Conservation (phyloP, 2,329 filamentous ascomycete species). For the Hypoxylon sp. region DNA sequence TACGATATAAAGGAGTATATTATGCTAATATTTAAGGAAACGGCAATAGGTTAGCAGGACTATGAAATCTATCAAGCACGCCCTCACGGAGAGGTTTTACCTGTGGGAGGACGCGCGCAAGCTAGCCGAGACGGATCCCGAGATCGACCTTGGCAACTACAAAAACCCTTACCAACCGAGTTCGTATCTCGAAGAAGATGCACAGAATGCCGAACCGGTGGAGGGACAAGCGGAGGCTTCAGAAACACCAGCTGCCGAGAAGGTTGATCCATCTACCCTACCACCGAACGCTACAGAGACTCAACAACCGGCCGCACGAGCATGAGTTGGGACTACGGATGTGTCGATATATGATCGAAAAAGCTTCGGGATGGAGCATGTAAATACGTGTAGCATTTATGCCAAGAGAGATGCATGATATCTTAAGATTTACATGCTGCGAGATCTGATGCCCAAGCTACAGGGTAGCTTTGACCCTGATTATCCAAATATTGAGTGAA, state of each 20-base stretch:
- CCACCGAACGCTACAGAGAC: constrained; percentile 33
- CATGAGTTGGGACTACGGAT: constrained; percentile 33
- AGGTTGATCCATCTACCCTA: constrained; percentile 41
- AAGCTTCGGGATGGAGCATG: constrained; percentile 31
- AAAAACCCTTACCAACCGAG: constrained; percentile 63
- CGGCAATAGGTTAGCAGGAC: constrained; percentile 76
- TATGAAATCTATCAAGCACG: constrained; percentile 84
- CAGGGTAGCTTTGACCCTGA: neutral
- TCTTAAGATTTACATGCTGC: constrained; percentile 3
- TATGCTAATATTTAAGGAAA: constrained; percentile 26
- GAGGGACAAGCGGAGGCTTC: constrained; percentile 13
- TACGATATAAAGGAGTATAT: neutral
- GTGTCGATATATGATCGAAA: constrained; percentile 20
- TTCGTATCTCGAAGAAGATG: constrained; percentile 52
- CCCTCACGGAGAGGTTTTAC: constrained; percentile 88
- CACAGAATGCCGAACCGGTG: constrained; percentile 26
- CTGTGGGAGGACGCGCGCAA: constrained; percentile 82
- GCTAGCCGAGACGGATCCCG: constrained; percentile 73
- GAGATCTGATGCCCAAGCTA: neutral
- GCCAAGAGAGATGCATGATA: constrained; percentile 23
- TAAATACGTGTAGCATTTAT: constrained; percentile 39
- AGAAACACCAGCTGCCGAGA: constrained; percentile 30
- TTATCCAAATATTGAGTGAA: constrained; percentile 5
- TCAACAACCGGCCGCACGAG: constrained; percentile 39
- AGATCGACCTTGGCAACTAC: constrained; percentile 69